Percentiles rank a stretch among this genome's conserved stretches.
phyloP scores from a whole-genome alignment of 2,329 filamentous ascomycete species.

The Pochonia chlamydosporia region DNA sequence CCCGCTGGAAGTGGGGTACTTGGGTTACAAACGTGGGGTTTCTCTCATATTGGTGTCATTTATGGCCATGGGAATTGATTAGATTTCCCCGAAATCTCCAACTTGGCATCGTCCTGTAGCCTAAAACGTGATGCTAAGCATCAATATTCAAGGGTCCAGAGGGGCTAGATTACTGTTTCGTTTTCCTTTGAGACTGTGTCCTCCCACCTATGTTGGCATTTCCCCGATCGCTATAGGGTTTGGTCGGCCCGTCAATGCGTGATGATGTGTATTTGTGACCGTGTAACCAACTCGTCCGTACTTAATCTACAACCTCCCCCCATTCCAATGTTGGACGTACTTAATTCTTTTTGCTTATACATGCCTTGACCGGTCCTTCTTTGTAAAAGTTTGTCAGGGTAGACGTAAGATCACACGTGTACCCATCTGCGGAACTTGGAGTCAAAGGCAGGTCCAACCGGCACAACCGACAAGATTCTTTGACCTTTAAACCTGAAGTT shows the following conservation, averaged over 20 bases:
- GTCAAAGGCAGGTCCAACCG: background rate
- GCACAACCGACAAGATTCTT: background rate
- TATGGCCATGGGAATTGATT: background rate
- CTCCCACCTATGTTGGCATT: too few species aligned
- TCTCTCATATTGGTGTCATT: too few species aligned
- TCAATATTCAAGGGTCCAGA: background rate
- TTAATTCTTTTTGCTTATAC: background rate
- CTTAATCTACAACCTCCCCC: background rate
- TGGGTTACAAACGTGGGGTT: too few species aligned
- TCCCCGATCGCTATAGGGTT: too few species aligned
- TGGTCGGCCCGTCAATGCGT: background rate
- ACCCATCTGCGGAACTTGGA: too few species aligned
- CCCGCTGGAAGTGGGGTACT: background rate
- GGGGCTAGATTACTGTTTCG: background rate
- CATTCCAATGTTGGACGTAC: background rate
- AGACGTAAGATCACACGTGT: too few species aligned
- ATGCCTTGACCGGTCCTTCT: background rate
- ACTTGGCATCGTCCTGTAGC: too few species aligned
- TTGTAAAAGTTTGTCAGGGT: too few species aligned
- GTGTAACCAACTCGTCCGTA: background rate
- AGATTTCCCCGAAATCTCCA: too few species aligned
- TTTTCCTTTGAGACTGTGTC: background rate
- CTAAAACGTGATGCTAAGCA: background rate
- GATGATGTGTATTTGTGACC: background rate
- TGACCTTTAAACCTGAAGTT: too few species aligned